These are phyloP conservation scores for Acanthamoeba sp. DNA, from an alignment of 208 protist species.

Conservation along the genomic window DNA sequence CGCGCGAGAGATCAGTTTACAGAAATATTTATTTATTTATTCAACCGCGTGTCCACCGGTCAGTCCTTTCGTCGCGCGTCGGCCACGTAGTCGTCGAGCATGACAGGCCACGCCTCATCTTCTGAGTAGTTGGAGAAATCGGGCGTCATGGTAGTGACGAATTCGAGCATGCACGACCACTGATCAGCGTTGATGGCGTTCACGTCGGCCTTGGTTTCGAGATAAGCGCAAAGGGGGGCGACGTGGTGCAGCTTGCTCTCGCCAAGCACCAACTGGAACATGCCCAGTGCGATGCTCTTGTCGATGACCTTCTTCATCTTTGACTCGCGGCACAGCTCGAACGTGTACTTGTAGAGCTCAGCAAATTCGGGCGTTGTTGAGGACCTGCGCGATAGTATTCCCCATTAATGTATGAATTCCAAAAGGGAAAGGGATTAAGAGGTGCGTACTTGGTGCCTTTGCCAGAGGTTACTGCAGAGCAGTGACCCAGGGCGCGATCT, in stretches of 20 bases:
- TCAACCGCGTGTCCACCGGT: neutral
- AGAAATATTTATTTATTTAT: too few species aligned
- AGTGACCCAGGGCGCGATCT: neutral
- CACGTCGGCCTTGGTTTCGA: conserved; percentile 7
- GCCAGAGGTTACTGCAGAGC: neutral
- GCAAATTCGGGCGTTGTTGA: neutral
- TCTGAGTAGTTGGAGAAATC: conserved; percentile 48
- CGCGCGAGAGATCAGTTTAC: too few species aligned
- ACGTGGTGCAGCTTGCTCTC: conserved; percentile 27
- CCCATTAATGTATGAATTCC: too few species aligned
- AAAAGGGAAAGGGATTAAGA: neutral
- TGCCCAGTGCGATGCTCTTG: conserved; percentile 52
- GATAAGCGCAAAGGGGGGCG: neutral
- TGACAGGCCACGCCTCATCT: conserved; percentile 33
- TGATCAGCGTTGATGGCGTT: conserved; percentile 29
- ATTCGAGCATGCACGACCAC: conserved; percentile 50
- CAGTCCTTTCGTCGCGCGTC: neutral
- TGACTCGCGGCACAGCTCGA: conserved; percentile 26
- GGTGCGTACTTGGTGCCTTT: neutral
- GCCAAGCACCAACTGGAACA: conserved; percentile 29
- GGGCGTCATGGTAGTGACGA: conserved; percentile 4
- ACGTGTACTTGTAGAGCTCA: conserved; percentile 42
- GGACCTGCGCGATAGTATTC: neutral
- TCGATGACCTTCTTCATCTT: conserved; percentile 43
- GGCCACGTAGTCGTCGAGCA: conserved; percentile 33